These are phyloP conservation scores for Verticillium nonalfalfae DNA, from an alignment of 2,329 filamentous ascomycete genomes.

Conservation along the genomic window DNA sequence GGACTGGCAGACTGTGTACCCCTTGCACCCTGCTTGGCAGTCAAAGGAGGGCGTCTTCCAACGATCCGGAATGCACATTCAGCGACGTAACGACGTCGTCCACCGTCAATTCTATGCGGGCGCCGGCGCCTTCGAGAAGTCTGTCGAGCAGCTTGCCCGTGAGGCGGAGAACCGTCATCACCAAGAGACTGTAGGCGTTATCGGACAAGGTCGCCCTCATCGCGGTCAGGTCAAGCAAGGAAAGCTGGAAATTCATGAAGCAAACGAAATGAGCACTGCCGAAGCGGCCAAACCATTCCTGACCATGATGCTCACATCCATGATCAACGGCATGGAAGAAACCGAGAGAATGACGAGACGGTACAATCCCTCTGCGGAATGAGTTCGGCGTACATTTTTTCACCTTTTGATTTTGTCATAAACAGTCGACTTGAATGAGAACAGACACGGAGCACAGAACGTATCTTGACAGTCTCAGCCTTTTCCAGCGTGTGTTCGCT, in stretches of 20 bases:
- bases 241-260: conserved; percentile 27
- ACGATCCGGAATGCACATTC: conserved; percentile 15
- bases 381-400: conserved; percentile 1
- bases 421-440: conserved; percentile 4
- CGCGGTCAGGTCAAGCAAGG: conserved; percentile 16
- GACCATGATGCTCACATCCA: conserved; percentile 24
- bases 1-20: conserved; percentile 17
- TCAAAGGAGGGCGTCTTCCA: conserved; percentile 11
- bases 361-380: conserved; percentile 4
- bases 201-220: conserved; percentile 27
- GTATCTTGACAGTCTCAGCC: not conserved
- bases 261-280: conserved; percentile 25
- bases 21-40: conserved; percentile 2
- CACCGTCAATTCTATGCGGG: conserved; percentile 33
- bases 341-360: not conserved
- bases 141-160: conserved; percentile 19
- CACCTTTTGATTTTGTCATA: conserved; percentile 1
- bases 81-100: conserved; percentile 19
- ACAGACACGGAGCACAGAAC: not conserved
- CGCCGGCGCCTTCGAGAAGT: conserved; percentile 24
- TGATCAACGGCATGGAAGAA: conserved; percentile 13
- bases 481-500: conserved; percentile 5
- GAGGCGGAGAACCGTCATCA: conserved; percentile 21
- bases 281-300: conserved; percentile 36
- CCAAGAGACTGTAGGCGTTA: conserved; percentile 25